These are phyloP conservation scores for Globisporangium paddicum DNA, from an alignment of 352 stramenopile genomes.

Conservation along the genomic window DNA sequence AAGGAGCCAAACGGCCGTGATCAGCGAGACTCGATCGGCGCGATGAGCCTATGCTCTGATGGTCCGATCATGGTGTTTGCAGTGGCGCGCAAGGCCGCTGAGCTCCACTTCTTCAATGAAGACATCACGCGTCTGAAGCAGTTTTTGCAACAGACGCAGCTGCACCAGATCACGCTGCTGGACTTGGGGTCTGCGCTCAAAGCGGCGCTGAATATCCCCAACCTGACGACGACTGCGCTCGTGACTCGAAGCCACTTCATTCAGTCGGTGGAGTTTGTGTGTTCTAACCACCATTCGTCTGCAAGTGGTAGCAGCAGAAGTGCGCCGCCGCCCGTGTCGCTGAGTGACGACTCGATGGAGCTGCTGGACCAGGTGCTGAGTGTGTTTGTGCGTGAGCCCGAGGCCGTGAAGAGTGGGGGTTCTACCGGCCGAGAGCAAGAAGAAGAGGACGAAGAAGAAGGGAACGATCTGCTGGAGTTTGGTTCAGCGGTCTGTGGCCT, in stretches of 20 bases:
- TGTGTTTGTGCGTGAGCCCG: conserved; percentile 56
- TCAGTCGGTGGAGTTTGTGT: conserved; percentile 44
- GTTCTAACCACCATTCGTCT: conserved; percentile 10
- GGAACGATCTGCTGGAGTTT: conserved; percentile 49
- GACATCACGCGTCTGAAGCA: conserved; percentile 59
- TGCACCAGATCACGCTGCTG: conserved; percentile 42
- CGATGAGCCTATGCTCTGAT: conserved; percentile 53
- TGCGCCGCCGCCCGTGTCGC: conserved; percentile 17
- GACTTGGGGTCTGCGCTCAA: conserved; percentile 33
- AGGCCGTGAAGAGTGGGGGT: conserved; percentile 16
- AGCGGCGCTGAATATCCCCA: conserved; percentile 18
- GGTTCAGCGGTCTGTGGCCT: conserved; percentile 52
- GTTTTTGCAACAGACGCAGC: conserved; percentile 62
- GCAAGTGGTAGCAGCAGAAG: conserved; percentile 4
- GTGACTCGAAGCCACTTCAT: conserved; percentile 48
- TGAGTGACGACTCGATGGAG: conserved; percentile 60
- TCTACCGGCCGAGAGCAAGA: conserved; percentile 14
- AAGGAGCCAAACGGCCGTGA: conserved; percentile 13
- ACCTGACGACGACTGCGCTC: conserved; percentile 21
- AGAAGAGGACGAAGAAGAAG: conserved; percentile 34
- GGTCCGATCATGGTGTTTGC: conserved; percentile 82
- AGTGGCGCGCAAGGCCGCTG: conserved; percentile 53
- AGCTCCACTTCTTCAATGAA: conserved; percentile 83
- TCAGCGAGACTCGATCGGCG: conserved; percentile 36
- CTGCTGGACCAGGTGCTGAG: conserved; percentile 57